These are phyloP conservation scores for Dryas alaskensis DNA, from an alignment of 306 rosid species.

Conservation along the genomic window DNA sequence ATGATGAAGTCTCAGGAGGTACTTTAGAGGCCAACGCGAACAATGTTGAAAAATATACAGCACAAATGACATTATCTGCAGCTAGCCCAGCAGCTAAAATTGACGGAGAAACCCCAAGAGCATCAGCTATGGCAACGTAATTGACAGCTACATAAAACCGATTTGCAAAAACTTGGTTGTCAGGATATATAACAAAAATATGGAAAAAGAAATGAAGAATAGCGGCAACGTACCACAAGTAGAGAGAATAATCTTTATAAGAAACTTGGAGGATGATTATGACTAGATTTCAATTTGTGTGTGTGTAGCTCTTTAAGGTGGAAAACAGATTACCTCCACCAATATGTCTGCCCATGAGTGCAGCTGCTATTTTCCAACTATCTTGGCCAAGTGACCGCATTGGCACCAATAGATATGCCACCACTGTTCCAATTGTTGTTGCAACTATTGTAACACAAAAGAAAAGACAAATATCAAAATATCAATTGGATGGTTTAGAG, in stretches of 20 bases:
- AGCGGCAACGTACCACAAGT: neutral
- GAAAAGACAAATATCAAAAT: neutral
- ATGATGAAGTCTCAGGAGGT: slow-evolving; percentile 53
- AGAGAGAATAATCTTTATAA: neutral
- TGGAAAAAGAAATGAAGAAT: neutral
- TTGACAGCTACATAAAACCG: slow-evolving; percentile 55
- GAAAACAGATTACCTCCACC: slow-evolving; percentile 59
- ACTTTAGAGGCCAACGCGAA: slow-evolving; percentile 63
- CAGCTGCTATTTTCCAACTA: slow-evolving; percentile 85
- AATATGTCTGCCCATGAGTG: slow-evolving; percentile 82
- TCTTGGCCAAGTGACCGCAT: slow-evolving; percentile 78
- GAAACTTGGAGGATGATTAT: neutral
- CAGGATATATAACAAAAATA: slow-evolving; percentile 4
- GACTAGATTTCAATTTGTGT: neutral
- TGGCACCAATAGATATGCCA: slow-evolving; percentile 67
- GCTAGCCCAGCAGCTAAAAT: slow-evolving; percentile 69
- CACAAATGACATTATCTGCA: slow-evolving; percentile 83
- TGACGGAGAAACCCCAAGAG: slow-evolving; percentile 57
- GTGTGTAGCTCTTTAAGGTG: neutral
- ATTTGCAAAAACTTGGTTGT: slow-evolving; percentile 3
- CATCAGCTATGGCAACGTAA: slow-evolving; percentile 67
- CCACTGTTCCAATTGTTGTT: slow-evolving; percentile 64
- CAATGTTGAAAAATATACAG: slow-evolving; percentile 63
- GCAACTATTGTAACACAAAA: slow-evolving; percentile 46
- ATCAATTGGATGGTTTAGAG: no score